Base-by-base conservation (phyloP, 768 basidiomycete genomes). In the Coprinellus micaceus region DNA sequence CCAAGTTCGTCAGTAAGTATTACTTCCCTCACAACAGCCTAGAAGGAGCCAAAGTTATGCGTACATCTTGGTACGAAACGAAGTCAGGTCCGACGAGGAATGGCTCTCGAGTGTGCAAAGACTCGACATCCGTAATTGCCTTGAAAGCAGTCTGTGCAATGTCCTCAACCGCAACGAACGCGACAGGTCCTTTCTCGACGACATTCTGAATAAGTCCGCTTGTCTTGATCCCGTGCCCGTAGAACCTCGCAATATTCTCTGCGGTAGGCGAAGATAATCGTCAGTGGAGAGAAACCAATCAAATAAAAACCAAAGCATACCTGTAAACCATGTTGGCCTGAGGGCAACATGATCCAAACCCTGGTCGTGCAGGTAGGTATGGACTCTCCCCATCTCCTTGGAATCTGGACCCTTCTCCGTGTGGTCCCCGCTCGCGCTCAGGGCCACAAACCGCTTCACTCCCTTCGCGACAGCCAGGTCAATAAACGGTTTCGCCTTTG, bases 241-340 rank as follows among this genome's bases (percentile, higher is more conserved):
- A 22, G 13, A 26, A n/a, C 9, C 33, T 33, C 1, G 25, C 2
- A 11, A 52, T 19, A 22, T 52, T 52, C 11, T 52, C 50, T 52
- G 7, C n/a, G n/a, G n/a, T n/a, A 50, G 17, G 24, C 15, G 10
- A 17, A 2, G 7, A 28, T 50, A 15, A 6, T n/a, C n/a, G 9
- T n/a, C 21, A 15, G 6, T n/a, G 17, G 46, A 47, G 44, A 12
- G 17, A 12, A 46, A 12, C 12, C 15, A 11, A 25, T 48, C n/a
- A 11, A 13, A 15, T n/a, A 26, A 26, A 17, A 43, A 24, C 15
- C 9, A 26, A 55, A 6, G 13, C 66, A 9, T 45, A 73, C 74
- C 71, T n/a, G 66, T 67, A 53, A 76, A 75, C 69, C 68, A 73
- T 13, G 74, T 70, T 0, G 74, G 74, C 2, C 73, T 63, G 15